These are phyloP conservation scores for Maudiozyma pseudohumilis DNA, from an alignment of 805 yeast genomes.

Conservation along the genomic window DNA sequence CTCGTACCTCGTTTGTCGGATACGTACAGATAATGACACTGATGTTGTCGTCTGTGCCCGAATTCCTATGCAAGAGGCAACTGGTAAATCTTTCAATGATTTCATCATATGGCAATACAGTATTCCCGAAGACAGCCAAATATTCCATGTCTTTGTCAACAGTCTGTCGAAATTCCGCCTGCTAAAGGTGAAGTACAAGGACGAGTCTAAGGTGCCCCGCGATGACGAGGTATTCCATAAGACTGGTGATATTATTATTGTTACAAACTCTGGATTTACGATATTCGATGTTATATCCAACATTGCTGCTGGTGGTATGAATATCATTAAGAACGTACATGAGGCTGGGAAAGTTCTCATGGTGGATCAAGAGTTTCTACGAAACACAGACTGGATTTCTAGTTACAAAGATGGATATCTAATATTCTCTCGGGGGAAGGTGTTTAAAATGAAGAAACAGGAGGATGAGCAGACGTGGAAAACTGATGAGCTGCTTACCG, in stretches of 20 bases:
- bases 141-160: slow-evolving; percentile 17
- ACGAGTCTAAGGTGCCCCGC: slow-evolving; percentile 5
- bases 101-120: slow-evolving; percentile 22
- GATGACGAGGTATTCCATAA: slow-evolving; percentile 16
- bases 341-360: slow-evolving; percentile 13
- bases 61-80: slow-evolving; percentile 16
- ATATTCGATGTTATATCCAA: slow-evolving; percentile 24
- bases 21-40: slow-evolving; percentile 15
- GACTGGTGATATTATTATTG: slow-evolving; percentile 24
- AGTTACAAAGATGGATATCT: slow-evolving; percentile 20
- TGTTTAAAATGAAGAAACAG: slow-evolving; percentile 12
- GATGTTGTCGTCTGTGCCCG: slow-evolving; percentile 17
- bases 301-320: slow-evolving; percentile 16
- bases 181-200: slow-evolving; percentile 15
- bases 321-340: slow-evolving; percentile 17
- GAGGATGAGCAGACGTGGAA: slow-evolving; percentile 13
- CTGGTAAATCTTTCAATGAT: slow-evolving; percentile 8
- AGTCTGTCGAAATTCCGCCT: slow-evolving; percentile 15
- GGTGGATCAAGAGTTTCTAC: slow-evolving; percentile 3
- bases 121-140: slow-evolving; percentile 9
- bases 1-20: slow-evolving; percentile 22
- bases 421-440: slow-evolving; percentile 11
- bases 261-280: slow-evolving; percentile 10
- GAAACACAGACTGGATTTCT: slow-evolving; percentile 19
- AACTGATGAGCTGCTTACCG: slow-evolving; percentile 10